Conservation (phyloP, 2,329 filamentous ascomycete species). For the Aspergillus sp. region DNA sequence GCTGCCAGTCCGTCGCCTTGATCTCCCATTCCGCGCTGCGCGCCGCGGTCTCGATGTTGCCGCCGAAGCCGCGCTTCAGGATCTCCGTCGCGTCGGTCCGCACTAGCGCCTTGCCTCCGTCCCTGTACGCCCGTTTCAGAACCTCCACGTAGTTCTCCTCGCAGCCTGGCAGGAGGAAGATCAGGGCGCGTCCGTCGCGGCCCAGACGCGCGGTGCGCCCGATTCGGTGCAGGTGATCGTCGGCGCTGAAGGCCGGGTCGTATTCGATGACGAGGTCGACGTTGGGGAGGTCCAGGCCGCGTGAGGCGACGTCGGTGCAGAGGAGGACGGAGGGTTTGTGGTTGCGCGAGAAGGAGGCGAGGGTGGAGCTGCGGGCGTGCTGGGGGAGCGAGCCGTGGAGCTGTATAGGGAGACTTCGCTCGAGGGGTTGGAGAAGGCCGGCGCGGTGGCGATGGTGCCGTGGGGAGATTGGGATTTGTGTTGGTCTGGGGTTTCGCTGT, state of each 20-base stretch:
- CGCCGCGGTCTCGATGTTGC: conserved; percentile 25
- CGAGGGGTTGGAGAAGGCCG: conserved; percentile 63
- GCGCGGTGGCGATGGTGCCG: conserved; percentile 48
- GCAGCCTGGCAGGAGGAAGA: conserved; percentile 82
- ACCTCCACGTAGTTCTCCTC: conserved; percentile 86
- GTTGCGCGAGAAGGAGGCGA: conserved; percentile 67
- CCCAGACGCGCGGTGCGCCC: conserved; percentile 92
- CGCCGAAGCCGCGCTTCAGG: conserved; percentile 55
- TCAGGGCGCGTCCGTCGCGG: conserved; percentile 70
- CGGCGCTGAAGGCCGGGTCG: conserved; percentile 85
- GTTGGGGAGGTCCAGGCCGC: conserved; percentile 88
- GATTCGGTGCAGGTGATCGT: conserved; percentile 89
- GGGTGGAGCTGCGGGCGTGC: conserved; percentile 73
- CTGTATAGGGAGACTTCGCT: conserved; percentile 74
- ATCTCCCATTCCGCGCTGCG: conserved; percentile 55
- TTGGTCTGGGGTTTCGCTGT: conserved; percentile 14
- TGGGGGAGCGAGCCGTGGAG: conserved; percentile 91
- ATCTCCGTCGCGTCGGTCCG: conserved; percentile 57
- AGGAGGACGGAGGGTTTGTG: conserved; percentile 72
- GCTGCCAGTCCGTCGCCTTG: conserved; percentile 57
- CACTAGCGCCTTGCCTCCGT: conserved; percentile 53
- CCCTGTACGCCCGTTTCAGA: conserved; percentile 61
- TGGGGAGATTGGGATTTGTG: conserved; percentile 21
- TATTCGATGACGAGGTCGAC: conserved; percentile 95
- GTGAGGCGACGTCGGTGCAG: conserved; percentile 90